These are phyloP conservation scores for Saturnispora besseyi DNA, from an alignment of 805 yeast species.

Conservation along the genomic window DNA sequence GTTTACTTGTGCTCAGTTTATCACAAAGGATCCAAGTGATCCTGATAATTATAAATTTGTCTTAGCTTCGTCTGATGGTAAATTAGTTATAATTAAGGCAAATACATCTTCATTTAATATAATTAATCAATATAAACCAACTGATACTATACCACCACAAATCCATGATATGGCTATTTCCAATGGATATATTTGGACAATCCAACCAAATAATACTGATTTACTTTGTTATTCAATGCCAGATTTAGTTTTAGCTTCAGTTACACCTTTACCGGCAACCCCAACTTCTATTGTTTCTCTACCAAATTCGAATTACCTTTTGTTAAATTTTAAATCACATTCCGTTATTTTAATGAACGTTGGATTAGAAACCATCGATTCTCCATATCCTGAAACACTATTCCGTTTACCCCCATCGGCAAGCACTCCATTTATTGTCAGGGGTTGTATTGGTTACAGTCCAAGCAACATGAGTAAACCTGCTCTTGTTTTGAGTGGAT, in stretches of 20 bases:
- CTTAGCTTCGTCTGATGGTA: conserved; percentile 14
- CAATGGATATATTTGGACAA: conserved; percentile 11
- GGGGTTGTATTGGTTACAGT: conserved; percentile 13
- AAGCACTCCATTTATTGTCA: conserved; percentile 9
- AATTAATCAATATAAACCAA: conserved; percentile 5
- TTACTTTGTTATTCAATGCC: conserved; percentile 11
- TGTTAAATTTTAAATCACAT: conserved; percentile 12
- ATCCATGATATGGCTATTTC: conserved; percentile 13
- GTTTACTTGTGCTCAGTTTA: conserved; percentile 11
- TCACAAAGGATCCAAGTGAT: conserved; percentile 7
- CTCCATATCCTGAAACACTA: conserved; percentile 12
- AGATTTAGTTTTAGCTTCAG: conserved; percentile 7
- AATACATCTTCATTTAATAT: not conserved
- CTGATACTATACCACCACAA: conserved; percentile 10
- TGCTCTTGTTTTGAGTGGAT: conserved; percentile 12
- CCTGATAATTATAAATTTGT: conserved; percentile 6
- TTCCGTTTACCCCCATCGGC: conserved; percentile 11
- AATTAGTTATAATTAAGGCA: conserved; percentile 8
- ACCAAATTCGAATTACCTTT: conserved; percentile 5
- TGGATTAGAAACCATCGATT: not conserved
- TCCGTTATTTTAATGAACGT: conserved; percentile 11
- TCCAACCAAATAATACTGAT: conserved; percentile 10
- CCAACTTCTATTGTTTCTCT: conserved; percentile 7
- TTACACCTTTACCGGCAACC: conserved; percentile 10
- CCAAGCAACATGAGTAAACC: not conserved